Conservation (phyloP, 2,329 filamentous ascomycete species). For the Phyllosticta ampelicida region DNA sequence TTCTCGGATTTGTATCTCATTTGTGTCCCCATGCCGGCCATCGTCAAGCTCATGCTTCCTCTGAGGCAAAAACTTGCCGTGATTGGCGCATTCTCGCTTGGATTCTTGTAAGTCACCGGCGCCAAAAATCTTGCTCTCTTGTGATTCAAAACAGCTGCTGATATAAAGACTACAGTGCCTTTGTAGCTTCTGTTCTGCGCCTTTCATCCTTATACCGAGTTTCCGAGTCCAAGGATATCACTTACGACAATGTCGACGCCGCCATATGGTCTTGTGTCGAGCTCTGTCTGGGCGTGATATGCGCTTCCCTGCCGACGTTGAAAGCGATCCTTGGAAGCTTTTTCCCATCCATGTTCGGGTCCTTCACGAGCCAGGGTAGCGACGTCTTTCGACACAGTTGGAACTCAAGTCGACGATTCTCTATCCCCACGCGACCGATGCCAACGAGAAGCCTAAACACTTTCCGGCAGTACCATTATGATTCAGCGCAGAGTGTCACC, state of each 20-base stretch:
- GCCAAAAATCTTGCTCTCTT: not conserved
- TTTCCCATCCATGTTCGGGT: not conserved
- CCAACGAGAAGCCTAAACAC: not conserved
- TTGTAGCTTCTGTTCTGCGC: conserved; percentile 23
- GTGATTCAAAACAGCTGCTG: not conserved
- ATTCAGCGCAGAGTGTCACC: not conserved
- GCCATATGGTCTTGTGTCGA: conserved; percentile 22
- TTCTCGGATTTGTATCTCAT: conserved; percentile 20
- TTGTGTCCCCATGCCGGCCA: conserved; percentile 22
- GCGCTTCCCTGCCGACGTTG: conserved; percentile 19
- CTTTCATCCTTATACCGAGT: conserved; percentile 20
- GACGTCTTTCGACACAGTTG: not conserved
- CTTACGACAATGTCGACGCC: conserved; percentile 24
- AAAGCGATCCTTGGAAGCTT: not conserved
- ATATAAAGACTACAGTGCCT: conserved; percentile 17
- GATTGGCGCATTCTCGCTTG: conserved; percentile 25
- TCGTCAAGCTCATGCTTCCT: conserved; percentile 20
- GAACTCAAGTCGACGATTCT: not conserved
- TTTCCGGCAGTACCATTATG: not conserved
- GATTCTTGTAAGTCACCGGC: conserved; percentile 17
- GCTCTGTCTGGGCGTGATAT: conserved; percentile 22
- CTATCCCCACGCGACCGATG: not conserved
- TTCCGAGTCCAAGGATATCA: conserved; percentile 22
- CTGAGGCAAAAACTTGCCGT: conserved; percentile 20
- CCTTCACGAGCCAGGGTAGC: not conserved